Evolutionary conservation across 108 stramenopile species (phyloP), one percentile per base, ranked within the genome.

Genomic region (Fistulifera solaris): DNA sequence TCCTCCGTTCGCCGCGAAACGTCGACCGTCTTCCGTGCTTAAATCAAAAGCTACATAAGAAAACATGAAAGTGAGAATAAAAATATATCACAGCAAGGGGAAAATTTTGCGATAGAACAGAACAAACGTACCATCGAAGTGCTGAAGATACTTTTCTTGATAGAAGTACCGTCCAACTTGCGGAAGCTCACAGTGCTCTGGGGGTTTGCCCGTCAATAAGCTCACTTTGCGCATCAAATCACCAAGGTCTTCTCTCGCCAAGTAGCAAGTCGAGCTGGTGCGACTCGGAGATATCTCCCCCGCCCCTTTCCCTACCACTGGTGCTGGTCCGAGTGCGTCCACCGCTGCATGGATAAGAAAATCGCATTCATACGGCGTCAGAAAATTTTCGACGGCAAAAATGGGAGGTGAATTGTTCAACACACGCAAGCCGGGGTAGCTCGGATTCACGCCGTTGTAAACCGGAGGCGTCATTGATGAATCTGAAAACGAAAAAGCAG

Each of bases 151-250:
- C 48, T 82, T 79, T 66, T 94, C 83, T 15, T 73, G 63, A 1
- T 83, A 80, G 25, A 76, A 70, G 65, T 96, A 96, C 11, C 89
- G 76, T 31, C 87, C 89, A 23, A 96, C 92, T 67, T 96, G 93
- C 12, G 95, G 91, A 22, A 89, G 63, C 66, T 96, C 93, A 52
- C 85, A 87, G 48, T 93, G 89, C 26, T 78, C 78, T 1, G 79
- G 50, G 14, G 90, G 90, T 59, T 85, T 83, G 23, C 84, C 83
- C n/a, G 92, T 92, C 52, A 96, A 58, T 27, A 74, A 35, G 2
- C 62, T 66, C 1, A 95, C 66, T 52, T 93, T 92, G 17, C 80
- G 70, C 65, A 87, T 55, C 52, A 87, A 80, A 54, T 83, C 76
- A 15, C 87, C 81, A 26, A 88, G 42, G 61, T 90, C 89, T 55